Base-by-base conservation (phyloP, 352 stramenopile species). In the Globisporangium rhizosaccharum region DNA sequence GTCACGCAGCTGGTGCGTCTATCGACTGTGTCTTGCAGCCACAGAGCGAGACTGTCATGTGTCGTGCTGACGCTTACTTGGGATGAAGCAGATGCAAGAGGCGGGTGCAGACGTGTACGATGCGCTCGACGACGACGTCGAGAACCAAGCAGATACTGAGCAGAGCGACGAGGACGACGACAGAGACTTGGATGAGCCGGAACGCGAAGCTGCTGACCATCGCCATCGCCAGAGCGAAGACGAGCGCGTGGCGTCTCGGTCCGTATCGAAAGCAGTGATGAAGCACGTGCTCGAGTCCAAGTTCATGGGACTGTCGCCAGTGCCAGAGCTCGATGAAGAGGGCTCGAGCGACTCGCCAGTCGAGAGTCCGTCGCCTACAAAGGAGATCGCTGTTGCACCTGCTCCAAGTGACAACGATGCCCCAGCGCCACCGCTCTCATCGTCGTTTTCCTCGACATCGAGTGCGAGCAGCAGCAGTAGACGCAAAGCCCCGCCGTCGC, bases 301-400 rank as follows among this genome's bases (percentile, higher is more conserved):
- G 26, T 84, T 79, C 61, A 77, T 63, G 12, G 71, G 76, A 46
- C 61, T 86, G 10, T 46, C 63, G 44, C 62, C 73, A 20, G 72
- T 86, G 26, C 71, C 73, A 3, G 76, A 86, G 53, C 68, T 77
- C 15, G 76, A 84, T 55, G 72, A 84, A 70, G 74, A 74, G 41
- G 54, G 33, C 18, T 70, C 64, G 25, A 70, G 64, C 36, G 64
- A 65, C 28, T 61, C 64, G 11, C 57, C 53, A 36, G 39, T 30
- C 20, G 41, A 41, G 25, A 64, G 58, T n/a, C 58, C 63, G 44
- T 57, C 53, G n/a, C 51, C 63, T n/a, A 59, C 55, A 10, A n/a
- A 37, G 28, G 62, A 57, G 20, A 41, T 51, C 33, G 33, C 33
- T 39, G 33, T 39, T 12, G 33, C 33, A 12, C 33, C 33, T 39